These are phyloP conservation scores for Leccinellum luteum DNA, from an alignment of 768 basidiomycete genomes.

Conservation along the genomic window DNA sequence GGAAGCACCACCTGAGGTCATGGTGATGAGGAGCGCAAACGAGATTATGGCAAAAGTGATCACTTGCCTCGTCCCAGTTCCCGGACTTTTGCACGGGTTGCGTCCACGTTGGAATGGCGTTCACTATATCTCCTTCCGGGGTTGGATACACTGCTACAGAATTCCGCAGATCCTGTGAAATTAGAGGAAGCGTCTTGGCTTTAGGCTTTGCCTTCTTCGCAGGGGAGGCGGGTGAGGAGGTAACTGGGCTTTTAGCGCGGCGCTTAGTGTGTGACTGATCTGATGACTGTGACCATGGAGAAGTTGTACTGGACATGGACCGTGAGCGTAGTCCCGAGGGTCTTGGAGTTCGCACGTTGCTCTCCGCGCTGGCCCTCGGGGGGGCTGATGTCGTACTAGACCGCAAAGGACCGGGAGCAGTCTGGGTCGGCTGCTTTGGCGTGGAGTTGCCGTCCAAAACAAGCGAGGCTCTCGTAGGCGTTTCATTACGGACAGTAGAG, in stretches of 20 bases:
- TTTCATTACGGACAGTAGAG: slow-evolving; percentile 39
- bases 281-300: slow-evolving; percentile 29
- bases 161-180: slow-evolving; percentile 42
- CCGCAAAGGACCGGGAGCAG: slow-evolving; percentile 45
- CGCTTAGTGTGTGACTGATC: slow-evolving; percentile 41
- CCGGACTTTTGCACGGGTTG: slow-evolving; percentile 64
- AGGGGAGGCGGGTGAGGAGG: slow-evolving; percentile 36
- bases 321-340: slow-evolving; percentile 27
- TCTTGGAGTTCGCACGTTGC: slow-evolving; percentile 36
- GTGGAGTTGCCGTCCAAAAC: slow-evolving; percentile 36
- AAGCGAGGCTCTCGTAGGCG: slow-evolving; percentile 39
- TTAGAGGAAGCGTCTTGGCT: slow-evolving; percentile 31
- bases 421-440: slow-evolving; percentile 43
- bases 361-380: slow-evolving; percentile 39
- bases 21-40: slow-evolving; percentile 9
- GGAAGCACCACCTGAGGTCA: slow-evolving; percentile 69
- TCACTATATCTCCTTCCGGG: slow-evolving; percentile 51
- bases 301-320: slow-evolving; percentile 24
- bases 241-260: slow-evolving; percentile 46
- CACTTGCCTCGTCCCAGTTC: slow-evolving; percentile 81
- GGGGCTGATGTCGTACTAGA: slow-evolving; percentile 42
- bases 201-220: slow-evolving; percentile 41
- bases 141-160: slow-evolving; percentile 71
- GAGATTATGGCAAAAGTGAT: background rate
- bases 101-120: slow-evolving; percentile 84